Conservation (phyloP, 169 alveolate species). For the Amoebophrya sp. region DNA sequence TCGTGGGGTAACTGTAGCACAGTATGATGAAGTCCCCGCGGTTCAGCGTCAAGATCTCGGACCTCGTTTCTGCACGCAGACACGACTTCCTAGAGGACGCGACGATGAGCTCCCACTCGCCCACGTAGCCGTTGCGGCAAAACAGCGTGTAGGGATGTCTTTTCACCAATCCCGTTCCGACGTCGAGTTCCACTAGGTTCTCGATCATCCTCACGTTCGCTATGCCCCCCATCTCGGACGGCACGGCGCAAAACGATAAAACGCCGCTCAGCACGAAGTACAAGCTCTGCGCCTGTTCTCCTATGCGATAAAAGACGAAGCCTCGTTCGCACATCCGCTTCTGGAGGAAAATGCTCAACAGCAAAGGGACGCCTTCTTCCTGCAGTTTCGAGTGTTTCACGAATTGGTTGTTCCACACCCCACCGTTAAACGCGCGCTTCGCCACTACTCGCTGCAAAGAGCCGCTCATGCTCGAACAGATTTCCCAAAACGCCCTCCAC, state of each 20-base stretch:
- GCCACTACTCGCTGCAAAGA: not conserved
- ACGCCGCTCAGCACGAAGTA: not conserved
- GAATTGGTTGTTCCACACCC: not conserved
- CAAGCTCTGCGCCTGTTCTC: conserved; percentile 6
- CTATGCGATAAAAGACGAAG: not conserved
- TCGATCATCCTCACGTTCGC: not conserved
- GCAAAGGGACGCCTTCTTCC: not conserved
- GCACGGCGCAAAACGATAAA: not conserved
- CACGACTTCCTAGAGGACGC: not conserved
- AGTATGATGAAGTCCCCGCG: not conserved
- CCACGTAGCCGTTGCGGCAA: not conserved
- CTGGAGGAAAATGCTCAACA: not conserved
- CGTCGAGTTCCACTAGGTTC: not conserved
- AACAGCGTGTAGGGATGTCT: not conserved
- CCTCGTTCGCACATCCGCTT: not conserved
- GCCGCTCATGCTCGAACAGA: not conserved
- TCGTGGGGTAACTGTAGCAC: not conserved
- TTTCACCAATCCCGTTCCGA: not conserved
- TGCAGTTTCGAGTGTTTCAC: not conserved
- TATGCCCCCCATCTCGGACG: not conserved
- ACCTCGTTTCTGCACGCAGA: not conserved
- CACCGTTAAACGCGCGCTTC: not conserved
- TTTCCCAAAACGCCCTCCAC: not conserved
- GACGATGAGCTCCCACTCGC: conserved; percentile 9
- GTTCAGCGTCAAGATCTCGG: not conserved